These are phyloP conservation scores for Hypholoma fasciculare DNA, from an alignment of 768 basidiomycete species.

Conservation along the genomic window DNA sequence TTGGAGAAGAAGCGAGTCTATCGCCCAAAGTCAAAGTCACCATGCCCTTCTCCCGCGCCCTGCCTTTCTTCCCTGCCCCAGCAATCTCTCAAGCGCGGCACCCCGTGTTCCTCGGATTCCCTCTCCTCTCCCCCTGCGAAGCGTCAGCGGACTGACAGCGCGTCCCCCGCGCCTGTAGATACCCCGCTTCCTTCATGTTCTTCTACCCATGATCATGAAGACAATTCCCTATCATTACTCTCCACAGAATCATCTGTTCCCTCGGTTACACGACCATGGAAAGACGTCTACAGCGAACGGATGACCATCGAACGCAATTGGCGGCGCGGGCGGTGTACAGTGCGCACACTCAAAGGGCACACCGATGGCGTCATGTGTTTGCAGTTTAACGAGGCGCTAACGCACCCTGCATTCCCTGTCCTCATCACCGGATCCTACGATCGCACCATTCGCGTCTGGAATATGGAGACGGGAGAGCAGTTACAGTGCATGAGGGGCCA, in stretches of 20 bases:
- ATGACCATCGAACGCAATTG: slow-evolving; percentile 96
- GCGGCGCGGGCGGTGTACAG: slow-evolving; percentile 88
- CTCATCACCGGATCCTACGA: slow-evolving; percentile 99
- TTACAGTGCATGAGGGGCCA: slow-evolving; percentile 87
- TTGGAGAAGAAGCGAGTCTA: slow-evolving; percentile 70
- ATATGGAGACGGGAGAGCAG: slow-evolving; percentile 87
- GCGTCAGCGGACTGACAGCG: slow-evolving; percentile 45
- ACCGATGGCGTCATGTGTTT: slow-evolving; percentile 97
- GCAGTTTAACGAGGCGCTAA: slow-evolving; percentile 85
- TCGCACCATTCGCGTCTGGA: slow-evolving; percentile 93
- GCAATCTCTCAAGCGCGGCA: slow-evolving; percentile 28
- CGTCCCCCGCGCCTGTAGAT: slow-evolving; percentile 4
- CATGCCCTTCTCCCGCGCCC: slow-evolving; percentile 28
- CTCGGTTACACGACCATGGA: slow-evolving; percentile 88
- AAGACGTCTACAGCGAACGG: slow-evolving; percentile 97
- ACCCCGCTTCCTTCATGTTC: slow-evolving; percentile 12
- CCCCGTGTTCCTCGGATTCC: slow-evolving; percentile 26
- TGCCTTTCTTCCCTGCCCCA: slow-evolving; percentile 11
- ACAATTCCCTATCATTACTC: slow-evolving; percentile 27
- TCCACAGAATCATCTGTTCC: slow-evolving; percentile 29
- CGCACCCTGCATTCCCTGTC: slow-evolving; percentile 85
- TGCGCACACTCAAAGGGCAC: slow-evolving; percentile 87
- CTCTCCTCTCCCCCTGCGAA: slow-evolving; percentile 42
- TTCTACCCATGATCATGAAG: slow-evolving; percentile 12
- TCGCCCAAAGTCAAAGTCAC: slow-evolving; percentile 38